Percentiles rank a stretch among this genome's conserved stretches.
phyloP scores from a whole-genome alignment of 495 filamentous ascomycete genomes.

The Aspergillus nanangensis region DNA sequence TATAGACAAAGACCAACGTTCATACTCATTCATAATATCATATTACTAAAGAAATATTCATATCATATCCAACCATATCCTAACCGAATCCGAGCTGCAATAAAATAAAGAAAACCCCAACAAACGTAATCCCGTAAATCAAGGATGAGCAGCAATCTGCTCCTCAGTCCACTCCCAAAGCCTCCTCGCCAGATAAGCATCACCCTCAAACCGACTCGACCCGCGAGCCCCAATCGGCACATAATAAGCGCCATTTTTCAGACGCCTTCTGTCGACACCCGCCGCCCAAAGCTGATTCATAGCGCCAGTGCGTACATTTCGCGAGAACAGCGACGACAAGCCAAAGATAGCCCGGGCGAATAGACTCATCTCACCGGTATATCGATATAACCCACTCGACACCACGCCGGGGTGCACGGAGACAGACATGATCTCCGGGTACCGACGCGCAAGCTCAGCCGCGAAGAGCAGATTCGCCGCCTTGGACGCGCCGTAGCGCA shows the following conservation, averaged over 20 bases:
- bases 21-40: no score
- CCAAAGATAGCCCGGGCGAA: conserved; percentile 23
- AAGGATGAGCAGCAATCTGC: conserved; percentile 33
- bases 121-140: no score
- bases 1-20: background rate
- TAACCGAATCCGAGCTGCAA: no score
- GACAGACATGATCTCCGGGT: conserved; percentile 52
- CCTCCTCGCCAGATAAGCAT: conserved; percentile 44
- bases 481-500: conserved; percentile 57
- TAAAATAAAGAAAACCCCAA: no score
- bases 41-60: no score
- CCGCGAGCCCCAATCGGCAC: conserved; percentile 46
- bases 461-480: conserved; percentile 60
- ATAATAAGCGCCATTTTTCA: conserved; percentile 55
- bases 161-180: conserved; percentile 64
- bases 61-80: no score
- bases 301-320: conserved; percentile 41
- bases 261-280: conserved; percentile 18
- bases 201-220: conserved; percentile 30
- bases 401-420: conserved; percentile 67
- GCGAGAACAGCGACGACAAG: conserved; percentile 18
- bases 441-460: conserved; percentile 53
- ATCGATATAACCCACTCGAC: conserved; percentile 45
- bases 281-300: conserved; percentile 60
- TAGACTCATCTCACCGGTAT: conserved; percentile 20